Evolutionary conservation across 305 asterid species (phyloP).

Genomic region (Euphrasia arctica): DNA sequence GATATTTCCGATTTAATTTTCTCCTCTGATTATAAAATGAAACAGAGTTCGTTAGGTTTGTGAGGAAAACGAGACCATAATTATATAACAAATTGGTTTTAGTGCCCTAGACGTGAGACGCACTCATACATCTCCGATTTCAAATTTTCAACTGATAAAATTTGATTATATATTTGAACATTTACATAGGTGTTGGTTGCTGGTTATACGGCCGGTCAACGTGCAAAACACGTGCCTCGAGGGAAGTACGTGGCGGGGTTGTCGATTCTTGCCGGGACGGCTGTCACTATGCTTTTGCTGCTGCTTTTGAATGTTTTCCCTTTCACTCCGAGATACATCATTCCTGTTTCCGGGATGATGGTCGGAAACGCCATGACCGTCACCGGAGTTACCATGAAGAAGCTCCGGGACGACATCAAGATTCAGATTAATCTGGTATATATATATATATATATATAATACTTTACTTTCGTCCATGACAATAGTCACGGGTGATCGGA

Average conservation of each 20-base stretch:
- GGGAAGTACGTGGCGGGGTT: constrained; percentile 75
- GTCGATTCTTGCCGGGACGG: constrained; percentile 76
- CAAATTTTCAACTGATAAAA: no score
- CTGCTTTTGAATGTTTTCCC: constrained; percentile 69
- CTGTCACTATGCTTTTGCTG: constrained; percentile 57
- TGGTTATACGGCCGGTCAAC: constrained; percentile 90
- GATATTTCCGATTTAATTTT: no score
- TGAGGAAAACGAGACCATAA: no score
- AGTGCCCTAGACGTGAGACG: no score
- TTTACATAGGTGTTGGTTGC: constrained; percentile 58
- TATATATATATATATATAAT: no score
- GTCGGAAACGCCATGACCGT: constrained; percentile 97
- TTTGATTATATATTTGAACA: background rate
- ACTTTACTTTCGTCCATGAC: no score
- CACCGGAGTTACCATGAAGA: constrained; percentile 63
- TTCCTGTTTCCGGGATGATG: constrained; percentile 94
- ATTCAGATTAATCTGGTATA: constrained; percentile 43
- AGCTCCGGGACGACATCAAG: constrained; percentile 55
- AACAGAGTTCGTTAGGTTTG: no score
- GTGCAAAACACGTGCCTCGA: constrained; percentile 82
- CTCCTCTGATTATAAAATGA: no score
- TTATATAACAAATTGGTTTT: no score
- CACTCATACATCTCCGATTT: no score
- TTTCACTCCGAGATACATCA: constrained; percentile 81
- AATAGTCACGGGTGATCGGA: no score